Conservation (phyloP, 1,284 basidiomycete species). For the Trametes hirsuta region DNA sequence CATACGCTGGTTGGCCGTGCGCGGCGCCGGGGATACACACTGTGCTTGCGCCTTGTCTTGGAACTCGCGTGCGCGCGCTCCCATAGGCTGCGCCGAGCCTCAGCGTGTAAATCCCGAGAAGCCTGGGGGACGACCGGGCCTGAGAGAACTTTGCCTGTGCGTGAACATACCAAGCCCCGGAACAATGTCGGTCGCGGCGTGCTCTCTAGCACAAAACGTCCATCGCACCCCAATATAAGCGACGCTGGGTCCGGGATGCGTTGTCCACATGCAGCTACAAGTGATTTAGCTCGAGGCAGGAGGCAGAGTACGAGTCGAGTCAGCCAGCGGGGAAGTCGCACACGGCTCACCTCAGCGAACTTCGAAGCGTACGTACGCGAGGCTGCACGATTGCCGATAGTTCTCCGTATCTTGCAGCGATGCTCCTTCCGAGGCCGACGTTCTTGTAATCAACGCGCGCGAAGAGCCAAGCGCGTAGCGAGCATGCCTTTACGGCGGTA, state of each 20-base stretch:
- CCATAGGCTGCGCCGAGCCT: constrained; percentile 10
- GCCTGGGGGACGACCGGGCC: not conserved
- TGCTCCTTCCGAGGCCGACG: not conserved
- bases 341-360: not conserved
- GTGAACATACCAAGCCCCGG: constrained; percentile 7
- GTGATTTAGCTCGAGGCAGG: not conserved
- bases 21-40: constrained; percentile 1
- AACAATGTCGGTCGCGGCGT: constrained; percentile 16
- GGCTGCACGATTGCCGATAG: not conserved
- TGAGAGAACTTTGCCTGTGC: not conserved
- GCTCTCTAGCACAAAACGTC: constrained; percentile 5
- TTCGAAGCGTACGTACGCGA: not conserved
- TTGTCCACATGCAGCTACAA: not conserved
- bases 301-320: not conserved
- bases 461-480: not conserved
- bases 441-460: not conserved
- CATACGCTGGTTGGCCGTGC: not conserved
- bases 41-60: not conserved
- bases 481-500: not conserved
- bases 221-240: constrained; percentile 25
- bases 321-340: not conserved
- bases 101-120: constrained; percentile 11
- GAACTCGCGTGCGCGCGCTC: not conserved
- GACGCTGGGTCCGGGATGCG: not conserved
- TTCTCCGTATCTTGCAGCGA: not conserved